Base-by-base conservation (phyloP, 768 basidiomycete species). In the Rickenella mellea region DNA sequence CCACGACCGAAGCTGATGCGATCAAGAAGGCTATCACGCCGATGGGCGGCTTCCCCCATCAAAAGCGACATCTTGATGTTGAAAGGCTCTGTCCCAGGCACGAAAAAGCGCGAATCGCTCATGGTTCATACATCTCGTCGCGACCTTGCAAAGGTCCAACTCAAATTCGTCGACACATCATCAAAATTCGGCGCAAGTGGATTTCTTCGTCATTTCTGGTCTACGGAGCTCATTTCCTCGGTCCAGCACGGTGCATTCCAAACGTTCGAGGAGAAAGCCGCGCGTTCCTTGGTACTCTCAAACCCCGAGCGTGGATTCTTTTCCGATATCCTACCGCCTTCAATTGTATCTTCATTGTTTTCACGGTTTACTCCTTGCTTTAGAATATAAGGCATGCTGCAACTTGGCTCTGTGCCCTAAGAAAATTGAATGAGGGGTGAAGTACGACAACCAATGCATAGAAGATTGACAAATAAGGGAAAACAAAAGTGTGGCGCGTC, bases 101-200 rank as follows among this genome's bases (percentile, higher is more conserved):
- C 89, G 62, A 91, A 89, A 76, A 98, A 98, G 76, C 89, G 96
- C 62, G 96, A 98, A 62, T 90, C 91, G 19, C 79, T 98, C 62
- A 88, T 92, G 84, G 81, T 87, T 43, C 93, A 93, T 74, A 94
- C 94, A 31, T 87, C 84, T 49, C 86, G 92, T 60, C 78, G 83
- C 67, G 90, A 97, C 66, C 78, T 98, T 61, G 96, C 98, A 78
- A 93, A 98, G 73, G 86, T 96, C 48, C 77, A 83, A 48, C 85
- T 96, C 76, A 97, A 94, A 69, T 97, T 93, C 73, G 93, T 98
- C 76, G 92, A 94, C 60, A 97, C 94, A 25, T 88, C 91, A 31
- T 93, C 89, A 66, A 96, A 96, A 68, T 92, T 91, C 68, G 91
- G 93, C 54, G 86, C 88, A 78, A 52, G 83, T 74, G 14, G 22